A percentile compares a stretch with the other conserved stretches of the same genome.
These are phyloP conservation scores for Rhodotorula sp. DNA, from an alignment of 1,284 basidiomycete genomes.

Conservation along the genomic window DNA sequence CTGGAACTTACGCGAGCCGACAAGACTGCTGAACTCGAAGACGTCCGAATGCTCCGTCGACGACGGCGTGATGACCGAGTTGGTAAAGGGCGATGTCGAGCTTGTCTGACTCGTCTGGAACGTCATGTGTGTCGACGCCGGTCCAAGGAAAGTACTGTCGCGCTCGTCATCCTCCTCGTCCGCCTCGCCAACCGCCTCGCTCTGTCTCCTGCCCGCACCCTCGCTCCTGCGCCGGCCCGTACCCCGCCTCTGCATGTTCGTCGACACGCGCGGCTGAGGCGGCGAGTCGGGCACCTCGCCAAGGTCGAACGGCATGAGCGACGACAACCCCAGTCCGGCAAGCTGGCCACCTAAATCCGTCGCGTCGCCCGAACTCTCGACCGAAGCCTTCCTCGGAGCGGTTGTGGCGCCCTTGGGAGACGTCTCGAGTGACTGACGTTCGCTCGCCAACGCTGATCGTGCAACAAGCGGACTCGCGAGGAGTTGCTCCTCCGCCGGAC, in stretches of 20 bases:
- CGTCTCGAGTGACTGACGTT: neutral
- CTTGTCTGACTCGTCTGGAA: slow-evolving; percentile 25
- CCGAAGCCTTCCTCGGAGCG: neutral
- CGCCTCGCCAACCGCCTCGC: neutral
- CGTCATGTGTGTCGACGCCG: slow-evolving; percentile 21
- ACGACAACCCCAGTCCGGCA: slow-evolving; percentile 9
- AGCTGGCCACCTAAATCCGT: neutral
- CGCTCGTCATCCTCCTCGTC: neutral
- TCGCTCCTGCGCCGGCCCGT: neutral
- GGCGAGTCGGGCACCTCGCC: neutral
- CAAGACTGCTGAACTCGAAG: slow-evolving; percentile 36
- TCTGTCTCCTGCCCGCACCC: neutral
- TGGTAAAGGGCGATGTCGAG: neutral
- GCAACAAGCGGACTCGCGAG: slow-evolving; percentile 1
- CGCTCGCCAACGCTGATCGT: slow-evolving; percentile 1
- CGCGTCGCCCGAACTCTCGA: neutral
- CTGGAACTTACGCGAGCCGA: slow-evolving; percentile 27
- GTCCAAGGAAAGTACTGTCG: slow-evolving; percentile 1
- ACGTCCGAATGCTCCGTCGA: slow-evolving; percentile 32
- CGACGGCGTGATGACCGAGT: slow-evolving; percentile 12
- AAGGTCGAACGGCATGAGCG: neutral
- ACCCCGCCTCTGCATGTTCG: too few species aligned
- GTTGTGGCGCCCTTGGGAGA: neutral
- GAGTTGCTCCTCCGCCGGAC: neutral
- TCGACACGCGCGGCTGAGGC: too few species aligned